These are phyloP conservation scores for Talaromyces albobiverticillius DNA, from an alignment of 2,329 filamentous ascomycete genomes.

Conservation along the genomic window DNA sequence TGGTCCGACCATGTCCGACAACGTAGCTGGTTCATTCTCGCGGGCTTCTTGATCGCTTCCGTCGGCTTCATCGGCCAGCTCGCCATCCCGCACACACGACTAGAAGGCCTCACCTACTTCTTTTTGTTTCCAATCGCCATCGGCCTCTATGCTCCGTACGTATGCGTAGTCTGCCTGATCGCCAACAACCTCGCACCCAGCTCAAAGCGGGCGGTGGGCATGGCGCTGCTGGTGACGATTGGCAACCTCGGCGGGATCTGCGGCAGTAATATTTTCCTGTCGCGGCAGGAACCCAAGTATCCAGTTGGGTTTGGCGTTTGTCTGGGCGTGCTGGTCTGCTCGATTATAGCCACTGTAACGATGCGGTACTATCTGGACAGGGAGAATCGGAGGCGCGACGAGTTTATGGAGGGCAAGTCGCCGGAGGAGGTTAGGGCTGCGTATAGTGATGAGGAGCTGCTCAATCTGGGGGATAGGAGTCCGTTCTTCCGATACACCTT, in stretches of 20 bases:
- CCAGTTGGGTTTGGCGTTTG: slow-evolving; percentile 14
- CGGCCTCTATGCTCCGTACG: no score
- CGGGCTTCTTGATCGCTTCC: background rate
- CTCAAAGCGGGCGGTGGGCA: slow-evolving; percentile 40
- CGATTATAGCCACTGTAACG: slow-evolving; percentile 6
- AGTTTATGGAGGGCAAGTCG: slow-evolving; percentile 2
- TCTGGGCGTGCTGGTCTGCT: slow-evolving; percentile 21
- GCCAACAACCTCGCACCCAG: slow-evolving; percentile 43
- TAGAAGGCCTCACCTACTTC: no score
- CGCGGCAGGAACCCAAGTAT: slow-evolving; percentile 30
- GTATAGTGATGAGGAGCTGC: slow-evolving; percentile 9
- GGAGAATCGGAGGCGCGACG: slow-evolving; percentile 16
- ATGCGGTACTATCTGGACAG: slow-evolving; percentile 8
- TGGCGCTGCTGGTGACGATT: slow-evolving; percentile 41
- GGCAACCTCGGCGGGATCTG: slow-evolving; percentile 48
- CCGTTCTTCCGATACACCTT: background rate
- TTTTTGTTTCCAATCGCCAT: no score
- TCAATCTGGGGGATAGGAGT: slow-evolving; percentile 11
- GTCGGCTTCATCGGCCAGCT: no score
- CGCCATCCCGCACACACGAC: no score
- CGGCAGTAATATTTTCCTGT: slow-evolving; percentile 42
- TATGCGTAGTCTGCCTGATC: slow-evolving; percentile 36
- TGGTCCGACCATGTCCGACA: background rate
- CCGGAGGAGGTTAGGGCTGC: slow-evolving; percentile 1
- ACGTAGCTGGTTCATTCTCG: background rate